Percentiles rank a stretch among this genome's conserved stretches.
These are phyloP conservation scores for Stylonectria norvegica DNA, from an alignment of 2,329 filamentous ascomycete species.

Conservation along the genomic window DNA sequence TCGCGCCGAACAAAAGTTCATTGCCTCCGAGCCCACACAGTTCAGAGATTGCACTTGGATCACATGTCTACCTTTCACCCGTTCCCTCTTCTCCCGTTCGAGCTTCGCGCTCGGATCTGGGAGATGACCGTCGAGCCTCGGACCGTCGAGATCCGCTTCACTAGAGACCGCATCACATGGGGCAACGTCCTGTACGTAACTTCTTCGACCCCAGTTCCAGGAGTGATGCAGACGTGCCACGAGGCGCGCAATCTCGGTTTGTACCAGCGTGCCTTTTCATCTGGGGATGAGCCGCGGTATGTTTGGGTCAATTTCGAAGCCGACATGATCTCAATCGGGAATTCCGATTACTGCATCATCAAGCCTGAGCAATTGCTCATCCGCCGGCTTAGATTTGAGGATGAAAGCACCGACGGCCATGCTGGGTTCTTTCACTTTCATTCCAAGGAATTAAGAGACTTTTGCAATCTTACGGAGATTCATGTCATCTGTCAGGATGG, in stretches of 20 bases:
- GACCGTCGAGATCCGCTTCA: conserved; percentile 6
- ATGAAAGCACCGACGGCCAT: too few species aligned
- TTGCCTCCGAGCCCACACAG: too few species aligned
- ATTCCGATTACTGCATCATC: not conserved
- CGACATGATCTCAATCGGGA: conserved; percentile 4
- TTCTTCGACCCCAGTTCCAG: conserved; percentile 1
- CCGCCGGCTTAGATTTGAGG: conserved; percentile 1
- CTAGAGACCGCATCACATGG: not conserved
- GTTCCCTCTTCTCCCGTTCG: conserved; percentile 8
- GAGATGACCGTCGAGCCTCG: conserved; percentile 7
- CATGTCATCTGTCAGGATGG: conserved; percentile 1
- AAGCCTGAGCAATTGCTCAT: not conserved
- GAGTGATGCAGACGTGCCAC: conserved; percentile 2
- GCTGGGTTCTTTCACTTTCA: not conserved
- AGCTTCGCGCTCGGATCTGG: conserved; percentile 13
- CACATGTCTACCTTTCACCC: conserved; percentile 9
- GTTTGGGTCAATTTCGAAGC: conserved; percentile 2
- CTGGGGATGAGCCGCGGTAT: conserved; percentile 2
- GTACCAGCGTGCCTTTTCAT: not conserved
- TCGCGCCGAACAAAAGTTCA: not conserved
- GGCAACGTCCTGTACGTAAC: not conserved
- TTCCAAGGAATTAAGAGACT: not conserved
- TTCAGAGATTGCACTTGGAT: too few species aligned
- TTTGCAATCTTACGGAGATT: not conserved
- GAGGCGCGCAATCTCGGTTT: conserved; percentile 4